Conservation (phyloP, 108 stramenopile genomes). For the Fistulifera solaris region DNA sequence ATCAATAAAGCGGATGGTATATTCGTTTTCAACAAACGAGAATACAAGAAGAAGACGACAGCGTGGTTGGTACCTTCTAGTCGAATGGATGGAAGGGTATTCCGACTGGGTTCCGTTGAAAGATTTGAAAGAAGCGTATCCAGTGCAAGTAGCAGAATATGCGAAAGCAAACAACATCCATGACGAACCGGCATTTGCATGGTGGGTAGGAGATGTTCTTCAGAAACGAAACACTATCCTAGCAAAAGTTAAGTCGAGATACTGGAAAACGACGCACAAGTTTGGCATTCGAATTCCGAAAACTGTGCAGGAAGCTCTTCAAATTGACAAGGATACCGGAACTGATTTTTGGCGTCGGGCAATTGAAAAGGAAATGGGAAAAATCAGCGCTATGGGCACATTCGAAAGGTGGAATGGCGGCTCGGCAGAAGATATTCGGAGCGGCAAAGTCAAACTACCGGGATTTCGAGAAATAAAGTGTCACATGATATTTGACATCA, state of each 20-base stretch:
- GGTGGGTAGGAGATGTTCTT: constrained; percentile 35
- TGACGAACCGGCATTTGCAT: constrained; percentile 20
- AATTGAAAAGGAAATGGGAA: constrained; percentile 26
- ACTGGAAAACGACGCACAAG: constrained; percentile 14
- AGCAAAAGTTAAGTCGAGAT: constrained; percentile 3
- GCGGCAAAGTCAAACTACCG: not conserved
- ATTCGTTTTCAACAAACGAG: not conserved
- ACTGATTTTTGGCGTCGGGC: constrained; percentile 24
- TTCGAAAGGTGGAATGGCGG: constrained; percentile 18
- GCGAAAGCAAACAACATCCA: constrained; percentile 9
- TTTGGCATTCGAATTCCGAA: constrained; percentile 25
- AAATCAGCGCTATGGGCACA: constrained; percentile 11
- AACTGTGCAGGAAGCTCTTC: constrained; percentile 14
- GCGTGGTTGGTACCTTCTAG: constrained; percentile 31
- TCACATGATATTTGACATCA: constrained; percentile 39
- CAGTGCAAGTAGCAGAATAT: constrained; percentile 22
- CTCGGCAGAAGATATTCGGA: not conserved
- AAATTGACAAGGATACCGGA: constrained; percentile 21
- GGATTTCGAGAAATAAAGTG: constrained; percentile 29
- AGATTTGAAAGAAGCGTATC: constrained; percentile 21
- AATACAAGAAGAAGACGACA: constrained; percentile 23
- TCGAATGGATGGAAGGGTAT: constrained; percentile 32
- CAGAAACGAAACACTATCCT: constrained; percentile 20
- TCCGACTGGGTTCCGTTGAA: constrained; percentile 9
- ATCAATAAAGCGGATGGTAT: not conserved